Evolutionary conservation across 306 rosid species (phyloP), one percentile per base, ranked within the genome.

Genomic region (Quercus robur): DNA sequence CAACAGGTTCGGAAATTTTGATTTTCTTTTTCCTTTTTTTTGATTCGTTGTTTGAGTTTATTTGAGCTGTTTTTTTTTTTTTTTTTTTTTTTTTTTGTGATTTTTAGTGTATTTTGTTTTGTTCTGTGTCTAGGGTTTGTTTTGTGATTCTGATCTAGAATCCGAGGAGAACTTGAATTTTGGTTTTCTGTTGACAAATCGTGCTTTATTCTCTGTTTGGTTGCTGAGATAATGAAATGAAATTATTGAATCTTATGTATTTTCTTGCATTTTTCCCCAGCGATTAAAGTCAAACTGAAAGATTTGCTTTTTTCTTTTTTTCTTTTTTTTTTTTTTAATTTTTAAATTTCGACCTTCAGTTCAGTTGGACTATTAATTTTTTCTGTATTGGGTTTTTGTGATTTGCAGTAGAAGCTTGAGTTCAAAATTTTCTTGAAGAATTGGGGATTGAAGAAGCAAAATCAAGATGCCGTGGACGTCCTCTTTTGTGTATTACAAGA

Each of bases 381-480:
- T 23, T 12, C 54, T 10, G 21, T 30, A 0, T 15, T 59, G 70
- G 57, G 63, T 83, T 33, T 70, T 79, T 78, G 66, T 71, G 67
- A 23, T 75, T 78, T 89, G 77, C 90, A 87, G 75, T 21, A 64
- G 81, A 75, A 66, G 82, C 70, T 71, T 59, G 82, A 64, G 77
- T 76, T 74, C 74, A 15, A 49, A 49, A 14, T 54, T 70, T 74
- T 70, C 71, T 63, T 83, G 51, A 17, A 68, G 55, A 79, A 69
- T 69, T 86, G 88, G 86, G 86, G 81, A 81, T 80, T 87, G 70
- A 68, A 81, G 71, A 80, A 70, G 67, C 81, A 73, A 71, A 80
- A 77, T 83, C 93, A 92, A 87, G 90, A 94, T 94, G 98, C 89
- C 91, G 89, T 94, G 98, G 98, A 89, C 92, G 77, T 84, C 92